Evolutionary conservation across 1,284 basidiomycete species (phyloP).

Genomic region (Austroboletus niveus): DNA sequence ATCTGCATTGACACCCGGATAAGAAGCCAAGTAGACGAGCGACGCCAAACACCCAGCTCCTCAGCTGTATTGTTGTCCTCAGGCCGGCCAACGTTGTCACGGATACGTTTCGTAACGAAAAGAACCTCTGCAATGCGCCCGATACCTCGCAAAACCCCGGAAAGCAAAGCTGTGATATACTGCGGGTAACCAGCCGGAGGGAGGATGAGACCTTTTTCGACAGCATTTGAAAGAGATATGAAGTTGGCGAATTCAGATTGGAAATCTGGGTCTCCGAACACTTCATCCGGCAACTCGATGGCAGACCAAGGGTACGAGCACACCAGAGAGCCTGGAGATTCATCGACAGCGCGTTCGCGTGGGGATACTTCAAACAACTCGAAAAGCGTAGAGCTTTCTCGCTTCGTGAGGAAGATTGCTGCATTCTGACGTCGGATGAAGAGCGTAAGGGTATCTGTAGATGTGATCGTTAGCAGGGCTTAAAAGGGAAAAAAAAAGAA

Average conservation of each 20-base stretch:
- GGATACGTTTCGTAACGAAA: conserved; percentile 23
- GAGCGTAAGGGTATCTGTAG: conserved; percentile 21
- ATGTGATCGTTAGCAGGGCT: background rate
- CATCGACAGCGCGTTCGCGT: conserved; percentile 19
- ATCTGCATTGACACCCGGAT: background rate
- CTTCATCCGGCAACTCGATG: conserved; percentile 13
- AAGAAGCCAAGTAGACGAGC: background rate
- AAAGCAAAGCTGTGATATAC: conserved; percentile 32
- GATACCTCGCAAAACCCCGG: conserved; percentile 5
- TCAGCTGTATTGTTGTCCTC: conserved; percentile 1
- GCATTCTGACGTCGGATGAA: conserved; percentile 30
- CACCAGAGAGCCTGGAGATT: conserved; percentile 19
- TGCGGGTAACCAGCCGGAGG: conserved; percentile 18
- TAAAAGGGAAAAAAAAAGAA: background rate
- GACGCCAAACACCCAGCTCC: background rate
- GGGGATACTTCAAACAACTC: conserved; percentile 34
- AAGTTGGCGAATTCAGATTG: conserved; percentile 26
- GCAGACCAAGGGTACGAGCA: conserved; percentile 32
- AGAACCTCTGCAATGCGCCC: conserved; percentile 15
- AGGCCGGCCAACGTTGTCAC: background rate
- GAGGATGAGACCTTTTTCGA: conserved; percentile 3
- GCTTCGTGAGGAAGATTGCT: conserved; percentile 20
- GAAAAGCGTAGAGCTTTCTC: conserved; percentile 13
- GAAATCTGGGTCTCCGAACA: conserved; percentile 19
- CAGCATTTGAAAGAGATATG: conserved; percentile 13